Evolutionary conservation across 306 rosid genomes (phyloP), one percentile per base, ranked within the genome.

Genomic region (Alnus glutinosa): DNA sequence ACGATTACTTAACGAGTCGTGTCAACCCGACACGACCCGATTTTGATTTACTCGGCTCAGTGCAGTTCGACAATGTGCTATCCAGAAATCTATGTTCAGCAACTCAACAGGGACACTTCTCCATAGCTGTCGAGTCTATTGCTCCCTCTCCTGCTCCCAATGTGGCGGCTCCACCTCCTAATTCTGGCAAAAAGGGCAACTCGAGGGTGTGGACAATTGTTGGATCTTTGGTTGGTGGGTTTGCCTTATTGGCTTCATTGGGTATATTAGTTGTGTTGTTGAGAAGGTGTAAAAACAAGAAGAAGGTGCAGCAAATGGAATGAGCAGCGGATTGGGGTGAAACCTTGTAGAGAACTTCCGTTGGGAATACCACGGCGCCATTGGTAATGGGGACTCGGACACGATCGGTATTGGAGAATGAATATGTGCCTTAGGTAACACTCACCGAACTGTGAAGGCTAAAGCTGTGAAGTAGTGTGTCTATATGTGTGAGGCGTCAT

Each of bases 71-170:
- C 71, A 75, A 34, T 1, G 47, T 81, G 8, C 75, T 71, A 72
- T 77, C 68, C 2, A 86, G 86, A 15, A 84, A 84, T 83, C 78
- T 75, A 28, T 90, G 92, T 79, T 19, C 83, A 74, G 47, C 77
- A 64, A 4, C 70, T 42, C 71, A 86, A 79, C 87, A 88, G 75
- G 94, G 94, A 14, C 94, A 90, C 13, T 83, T 86, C 46, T 86
- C 91, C 1, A 69, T 90, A 50, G 91, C 81, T 74, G 83, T 76
- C 62, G 88, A 86, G 69, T 71, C 89, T 70, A 46, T 23, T 49
- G 76, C 87, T 10, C 71, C 86, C 15, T 73, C 87, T 23, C 73
- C 47, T 7, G 54, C 67, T 59, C 79, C 83, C 36, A 5, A 42
- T 30, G 78, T 83, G 42, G 81, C 46, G 75, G 77, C 80, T 14